Evolutionary conservation across 176 grass and related monocot genomes (phyloP).

Genomic region (Phragmites australis): DNA sequence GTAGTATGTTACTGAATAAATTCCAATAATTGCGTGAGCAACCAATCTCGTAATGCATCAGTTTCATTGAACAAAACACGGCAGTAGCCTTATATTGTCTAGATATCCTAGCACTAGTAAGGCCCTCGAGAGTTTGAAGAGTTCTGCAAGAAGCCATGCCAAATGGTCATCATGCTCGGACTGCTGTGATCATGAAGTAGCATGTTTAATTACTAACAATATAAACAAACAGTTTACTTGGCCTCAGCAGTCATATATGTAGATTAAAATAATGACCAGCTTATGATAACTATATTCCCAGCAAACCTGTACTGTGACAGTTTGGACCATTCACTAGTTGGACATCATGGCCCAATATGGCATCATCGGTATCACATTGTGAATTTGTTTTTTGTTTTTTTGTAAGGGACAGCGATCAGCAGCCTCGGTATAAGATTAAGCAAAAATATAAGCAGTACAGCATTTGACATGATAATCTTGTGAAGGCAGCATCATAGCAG

Average conservation of each 20-base stretch:
- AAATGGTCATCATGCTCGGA: background rate
- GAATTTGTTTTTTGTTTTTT: background rate
- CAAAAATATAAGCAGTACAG: background rate
- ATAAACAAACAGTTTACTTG: constrained; percentile 3
- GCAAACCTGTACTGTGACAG: background rate
- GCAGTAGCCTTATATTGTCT: background rate
- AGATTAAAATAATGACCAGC: constrained; percentile 3
- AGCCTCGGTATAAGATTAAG: background rate
- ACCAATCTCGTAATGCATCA: background rate
- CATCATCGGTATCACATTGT: background rate
- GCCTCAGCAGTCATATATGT: background rate
- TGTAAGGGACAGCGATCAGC: background rate
- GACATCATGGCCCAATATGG: background rate
- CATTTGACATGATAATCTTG: background rate
- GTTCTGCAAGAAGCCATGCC: background rate
- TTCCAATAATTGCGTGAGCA: background rate
- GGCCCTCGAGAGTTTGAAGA: background rate
- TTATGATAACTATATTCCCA: constrained; percentile 17
- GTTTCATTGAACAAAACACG: constrained; percentile 12
- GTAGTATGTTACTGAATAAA: constrained; percentile 15
- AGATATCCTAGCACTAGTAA: constrained; percentile 9
- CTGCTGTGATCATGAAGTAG: background rate
- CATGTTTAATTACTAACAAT: background rate
- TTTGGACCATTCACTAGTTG: constrained; percentile 21
- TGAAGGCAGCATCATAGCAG: background rate